These are phyloP conservation scores for Lagenidium sp. DNA, from an alignment of 352 stramenopile species.

Conservation along the genomic window DNA sequence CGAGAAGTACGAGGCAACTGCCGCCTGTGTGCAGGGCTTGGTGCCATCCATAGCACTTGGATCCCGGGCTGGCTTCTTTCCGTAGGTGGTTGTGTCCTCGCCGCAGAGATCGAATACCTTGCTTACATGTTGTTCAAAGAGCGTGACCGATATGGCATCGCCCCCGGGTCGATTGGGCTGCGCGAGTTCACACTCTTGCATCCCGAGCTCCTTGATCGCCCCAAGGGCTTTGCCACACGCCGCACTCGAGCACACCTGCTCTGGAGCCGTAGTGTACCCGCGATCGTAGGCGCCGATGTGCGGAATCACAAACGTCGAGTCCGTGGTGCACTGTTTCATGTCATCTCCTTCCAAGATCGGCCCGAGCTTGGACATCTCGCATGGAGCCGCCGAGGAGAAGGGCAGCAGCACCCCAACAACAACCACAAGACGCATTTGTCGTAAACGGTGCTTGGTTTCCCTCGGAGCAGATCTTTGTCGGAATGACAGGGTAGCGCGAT, in stretches of 20 bases:
- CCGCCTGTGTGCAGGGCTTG: neutral
- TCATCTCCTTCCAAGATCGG: neutral
- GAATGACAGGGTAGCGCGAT: no score
- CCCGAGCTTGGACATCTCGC: constrained; percentile 3
- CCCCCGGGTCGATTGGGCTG: no score
- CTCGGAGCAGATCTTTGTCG: neutral
- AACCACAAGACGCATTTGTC: neutral
- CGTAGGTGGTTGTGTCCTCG: neutral
- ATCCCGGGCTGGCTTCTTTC: neutral
- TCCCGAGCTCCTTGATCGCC: neutral
- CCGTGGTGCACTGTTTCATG: neutral
- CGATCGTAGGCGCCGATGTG: neutral
- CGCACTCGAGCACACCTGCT: neutral
- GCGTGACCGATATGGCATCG: neutral
- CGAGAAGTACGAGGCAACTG: constrained; percentile 1
- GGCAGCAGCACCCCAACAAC: no score
- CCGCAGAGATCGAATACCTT: neutral
- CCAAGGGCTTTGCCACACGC: neutral
- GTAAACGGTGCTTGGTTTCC: neutral
- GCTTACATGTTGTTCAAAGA: neutral
- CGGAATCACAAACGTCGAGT: constrained; percentile 1
- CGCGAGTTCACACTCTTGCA: constrained; percentile 1
- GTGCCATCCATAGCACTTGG: neutral
- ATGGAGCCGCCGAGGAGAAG: no score
- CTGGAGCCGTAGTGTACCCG: neutral